A percentile compares a stretch with the other conserved stretches of the same genome.
phyloP scores from a whole-genome alignment of 73 alveolate genomes.

The Uronychia binucleata region DNA sequence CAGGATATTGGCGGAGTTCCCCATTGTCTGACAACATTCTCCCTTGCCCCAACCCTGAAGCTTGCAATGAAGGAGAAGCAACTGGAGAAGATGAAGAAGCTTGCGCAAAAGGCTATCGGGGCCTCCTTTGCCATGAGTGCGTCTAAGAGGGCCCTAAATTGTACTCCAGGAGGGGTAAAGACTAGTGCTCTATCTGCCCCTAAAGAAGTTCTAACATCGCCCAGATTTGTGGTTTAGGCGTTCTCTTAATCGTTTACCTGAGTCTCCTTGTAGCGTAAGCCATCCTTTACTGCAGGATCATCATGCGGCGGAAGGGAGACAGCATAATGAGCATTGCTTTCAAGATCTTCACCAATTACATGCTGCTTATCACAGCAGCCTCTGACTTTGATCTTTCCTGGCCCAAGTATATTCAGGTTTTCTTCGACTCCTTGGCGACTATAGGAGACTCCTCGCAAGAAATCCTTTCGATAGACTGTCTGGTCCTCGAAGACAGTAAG shows the following conservation, averaged over 20 bases:
- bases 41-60: neutral
- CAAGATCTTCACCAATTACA: neutral
- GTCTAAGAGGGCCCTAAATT: neutral
- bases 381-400: neutral
- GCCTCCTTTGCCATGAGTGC: neutral
- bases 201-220: neutral
- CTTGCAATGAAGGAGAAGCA: slow-evolving; percentile 11
- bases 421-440: neutral
- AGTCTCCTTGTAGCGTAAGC: neutral
- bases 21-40: neutral
- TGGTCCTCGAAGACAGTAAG: neutral
- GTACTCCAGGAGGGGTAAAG: slow-evolving; percentile 2
- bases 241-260: neutral
- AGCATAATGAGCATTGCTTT: neutral
- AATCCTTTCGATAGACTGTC: neutral
- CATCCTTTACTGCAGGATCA: too few species aligned
- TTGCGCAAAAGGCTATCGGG: neutral
- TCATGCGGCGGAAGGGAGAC: neutral
- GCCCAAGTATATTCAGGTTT: neutral
- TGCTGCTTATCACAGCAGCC: neutral
- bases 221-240: neutral
- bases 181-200: neutral
- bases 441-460: neutral
- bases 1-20: slow-evolving; percentile 18
- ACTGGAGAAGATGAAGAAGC: neutral